A percentile compares a stretch with the other conserved stretches of the same genome.
Conservation (phyloP, 768 basidiomycete genomes). For the Candolleomyces aberdarensis region DNA sequence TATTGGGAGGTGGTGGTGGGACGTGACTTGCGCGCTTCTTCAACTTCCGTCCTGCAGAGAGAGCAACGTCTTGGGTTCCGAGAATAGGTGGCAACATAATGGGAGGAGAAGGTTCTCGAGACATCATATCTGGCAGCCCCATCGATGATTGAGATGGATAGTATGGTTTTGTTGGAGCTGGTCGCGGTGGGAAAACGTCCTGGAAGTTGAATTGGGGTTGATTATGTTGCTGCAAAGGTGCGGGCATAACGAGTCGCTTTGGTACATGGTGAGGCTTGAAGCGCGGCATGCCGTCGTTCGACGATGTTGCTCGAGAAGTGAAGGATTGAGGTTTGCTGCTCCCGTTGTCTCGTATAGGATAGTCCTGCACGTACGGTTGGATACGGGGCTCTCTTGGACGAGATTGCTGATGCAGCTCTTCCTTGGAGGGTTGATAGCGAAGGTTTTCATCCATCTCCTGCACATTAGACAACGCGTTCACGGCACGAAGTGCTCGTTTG, state of each 20-base stretch:
- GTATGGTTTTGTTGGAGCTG: neutral
- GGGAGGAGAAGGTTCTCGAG: slow-evolving; percentile 9
- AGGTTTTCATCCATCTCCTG: neutral
- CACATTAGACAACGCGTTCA: slow-evolving; percentile 1
- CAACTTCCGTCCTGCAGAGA: slow-evolving; percentile 22
- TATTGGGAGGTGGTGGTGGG: neutral
- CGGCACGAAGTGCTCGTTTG: neutral
- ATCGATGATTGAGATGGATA: neutral
- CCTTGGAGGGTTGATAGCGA: neutral
- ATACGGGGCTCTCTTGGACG: neutral
- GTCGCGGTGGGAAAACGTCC: slow-evolving; percentile 8
- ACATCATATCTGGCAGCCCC: neutral
- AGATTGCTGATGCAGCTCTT: neutral
- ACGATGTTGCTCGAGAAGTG: neutral
- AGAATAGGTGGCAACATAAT: slow-evolving; percentile 8
- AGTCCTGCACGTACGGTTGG: neutral
- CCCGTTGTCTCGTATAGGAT: slow-evolving; percentile 2
- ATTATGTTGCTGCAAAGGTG: slow-evolving; percentile 47
- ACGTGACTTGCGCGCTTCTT: slow-evolving; percentile 19
- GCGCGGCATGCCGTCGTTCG: slow-evolving; percentile 10
- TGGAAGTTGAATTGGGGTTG: neutral
- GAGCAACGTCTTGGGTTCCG: slow-evolving; percentile 4
- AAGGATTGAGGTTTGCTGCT: slow-evolving; percentile 4
- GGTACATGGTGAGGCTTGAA: slow-evolving; percentile 40
- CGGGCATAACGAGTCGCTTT: slow-evolving; percentile 71